Evolutionary conservation across 495 filamentous ascomycete genomes (phyloP).

Genomic region (Penicillium steckii): DNA sequence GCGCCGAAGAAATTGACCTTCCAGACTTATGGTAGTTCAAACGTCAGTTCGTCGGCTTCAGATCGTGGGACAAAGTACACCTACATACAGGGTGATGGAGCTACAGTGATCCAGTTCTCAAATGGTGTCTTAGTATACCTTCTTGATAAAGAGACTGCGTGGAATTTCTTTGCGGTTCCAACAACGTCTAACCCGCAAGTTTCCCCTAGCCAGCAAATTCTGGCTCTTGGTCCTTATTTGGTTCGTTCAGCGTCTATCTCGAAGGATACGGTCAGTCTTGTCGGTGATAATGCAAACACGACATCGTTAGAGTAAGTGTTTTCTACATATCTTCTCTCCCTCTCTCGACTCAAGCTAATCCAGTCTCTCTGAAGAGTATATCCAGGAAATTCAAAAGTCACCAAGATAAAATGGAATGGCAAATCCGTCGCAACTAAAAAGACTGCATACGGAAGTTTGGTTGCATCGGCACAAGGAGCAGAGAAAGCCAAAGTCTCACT

Average conservation of each 20-base stretch:
- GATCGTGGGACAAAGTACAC: conserved; percentile 47
- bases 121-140: conserved; percentile 53
- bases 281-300: conserved; percentile 64
- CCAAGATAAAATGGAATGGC: conserved; percentile 56
- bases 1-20: conserved; percentile 34
- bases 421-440: conserved; percentile 31
- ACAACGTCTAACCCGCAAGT: conserved; percentile 33
- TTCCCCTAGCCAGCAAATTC: conserved; percentile 55
- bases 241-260: conserved; percentile 55
- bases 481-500: conserved; percentile 43
- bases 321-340: not conserved
- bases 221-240: conserved; percentile 62
- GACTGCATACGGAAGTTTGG: conserved; percentile 46
- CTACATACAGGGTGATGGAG: conserved; percentile 30
- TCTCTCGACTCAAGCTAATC: not conserved
- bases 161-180: conserved; percentile 51
- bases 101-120: conserved; percentile 51
- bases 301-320: conserved; percentile 51
- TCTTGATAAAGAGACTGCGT: conserved; percentile 43
- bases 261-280: conserved; percentile 50
- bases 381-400: conserved; percentile 41
- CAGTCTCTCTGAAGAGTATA: conserved; percentile 41
- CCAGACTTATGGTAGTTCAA: conserved; percentile 44
- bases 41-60: conserved; percentile 39
- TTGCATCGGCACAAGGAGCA: conserved; percentile 46